Percentiles rank a stretch among this genome's conserved stretches.
These are phyloP conservation scores for Mycena galericulata DNA, from an alignment of 768 basidiomycete genomes.

Conservation along the genomic window DNA sequence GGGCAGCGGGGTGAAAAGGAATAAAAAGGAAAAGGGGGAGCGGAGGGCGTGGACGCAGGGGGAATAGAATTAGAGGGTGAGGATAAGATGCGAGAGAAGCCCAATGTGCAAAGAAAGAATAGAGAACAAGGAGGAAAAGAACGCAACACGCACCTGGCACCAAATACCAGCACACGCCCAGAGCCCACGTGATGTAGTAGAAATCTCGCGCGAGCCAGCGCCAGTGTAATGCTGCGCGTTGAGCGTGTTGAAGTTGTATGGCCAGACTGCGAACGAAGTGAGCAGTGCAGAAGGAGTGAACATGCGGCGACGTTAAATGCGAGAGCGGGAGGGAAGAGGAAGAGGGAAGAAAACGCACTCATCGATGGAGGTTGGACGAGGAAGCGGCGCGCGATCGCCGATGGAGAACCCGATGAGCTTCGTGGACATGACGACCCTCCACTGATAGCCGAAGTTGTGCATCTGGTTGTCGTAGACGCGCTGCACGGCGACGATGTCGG, in stretches of 20 bases:
- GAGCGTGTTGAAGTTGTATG: constrained; percentile 84
- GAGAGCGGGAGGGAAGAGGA: constrained; percentile 47
- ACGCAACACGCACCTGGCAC: constrained; percentile 85
- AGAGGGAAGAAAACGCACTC: constrained; percentile 57
- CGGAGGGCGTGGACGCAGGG: neutral
- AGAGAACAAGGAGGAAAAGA: constrained; percentile 71
- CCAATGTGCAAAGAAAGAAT: no score
- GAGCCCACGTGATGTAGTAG: constrained; percentile 74
- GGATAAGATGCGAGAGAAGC: no score
- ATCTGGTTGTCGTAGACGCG: constrained; percentile 77
- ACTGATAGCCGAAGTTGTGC: constrained; percentile 74
- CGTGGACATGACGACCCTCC: constrained; percentile 82
- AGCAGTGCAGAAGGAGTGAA: no score
- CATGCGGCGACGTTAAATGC: no score
- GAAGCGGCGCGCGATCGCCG: constrained; percentile 79
- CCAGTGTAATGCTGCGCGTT: constrained; percentile 81
- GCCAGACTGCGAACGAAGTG: constrained; percentile 74
- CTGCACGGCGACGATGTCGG: constrained; percentile 82
- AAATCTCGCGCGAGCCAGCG: constrained; percentile 73
- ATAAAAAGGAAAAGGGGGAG: no score
- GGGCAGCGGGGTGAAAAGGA: no score
- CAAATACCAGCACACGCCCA: constrained; percentile 70
- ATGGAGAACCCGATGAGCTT: constrained; percentile 88
- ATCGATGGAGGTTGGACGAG: constrained; percentile 79
- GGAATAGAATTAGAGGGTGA: no score